Evolutionary conservation across 73 alveolate species (phyloP).

Genomic region (Uronychia setigera): DNA sequence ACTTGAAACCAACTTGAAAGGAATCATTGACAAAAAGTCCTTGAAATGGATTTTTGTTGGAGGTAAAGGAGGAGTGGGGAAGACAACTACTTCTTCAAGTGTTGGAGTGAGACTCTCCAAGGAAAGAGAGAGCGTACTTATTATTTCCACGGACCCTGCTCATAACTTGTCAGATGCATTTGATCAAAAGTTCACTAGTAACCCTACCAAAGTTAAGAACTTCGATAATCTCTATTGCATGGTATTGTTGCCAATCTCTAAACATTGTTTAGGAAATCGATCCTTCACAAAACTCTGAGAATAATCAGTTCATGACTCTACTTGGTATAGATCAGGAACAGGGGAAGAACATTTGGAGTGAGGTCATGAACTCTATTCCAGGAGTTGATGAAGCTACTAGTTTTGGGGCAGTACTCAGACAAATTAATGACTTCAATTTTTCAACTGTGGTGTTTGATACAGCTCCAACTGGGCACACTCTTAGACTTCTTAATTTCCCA

Average conservation of each 20-base stretch:
- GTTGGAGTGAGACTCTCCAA: slow-evolving; percentile 83
- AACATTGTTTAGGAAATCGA: slow-evolving; percentile 85
- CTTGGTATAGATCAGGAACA: slow-evolving; percentile 89
- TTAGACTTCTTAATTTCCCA: slow-evolving; percentile 97
- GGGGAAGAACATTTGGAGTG: slow-evolving; percentile 84
- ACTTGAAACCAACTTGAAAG: slow-evolving; percentile 66
- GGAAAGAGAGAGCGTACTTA: slow-evolving; percentile 80
- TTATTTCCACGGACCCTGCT: slow-evolving; percentile 99
- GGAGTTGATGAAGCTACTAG: slow-evolving; percentile 99
- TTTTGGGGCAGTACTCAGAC: slow-evolving; percentile 86
- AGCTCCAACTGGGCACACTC: slow-evolving; percentile 99
- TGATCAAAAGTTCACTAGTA: slow-evolving; percentile 92
- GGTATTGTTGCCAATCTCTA: slow-evolving; percentile 69
- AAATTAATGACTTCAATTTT: slow-evolving; percentile 88
- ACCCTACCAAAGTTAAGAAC: slow-evolving; percentile 93
- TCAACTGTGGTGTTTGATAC: slow-evolving; percentile 96
- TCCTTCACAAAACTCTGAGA: slow-evolving; percentile 74
- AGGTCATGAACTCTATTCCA: slow-evolving; percentile 95
- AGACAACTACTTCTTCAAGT: slow-evolving; percentile 91
- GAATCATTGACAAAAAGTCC: slow-evolving; percentile 78
- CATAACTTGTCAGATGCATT: slow-evolving; percentile 99
- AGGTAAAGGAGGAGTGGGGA: slow-evolving; percentile 99
- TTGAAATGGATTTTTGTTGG: slow-evolving; percentile 99
- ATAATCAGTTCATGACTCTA: slow-evolving; percentile 63
- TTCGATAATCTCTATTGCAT: slow-evolving; percentile 94